Conservation (phyloP, 352 stramenopile species). For the Thraustochytrium sp. region DNA sequence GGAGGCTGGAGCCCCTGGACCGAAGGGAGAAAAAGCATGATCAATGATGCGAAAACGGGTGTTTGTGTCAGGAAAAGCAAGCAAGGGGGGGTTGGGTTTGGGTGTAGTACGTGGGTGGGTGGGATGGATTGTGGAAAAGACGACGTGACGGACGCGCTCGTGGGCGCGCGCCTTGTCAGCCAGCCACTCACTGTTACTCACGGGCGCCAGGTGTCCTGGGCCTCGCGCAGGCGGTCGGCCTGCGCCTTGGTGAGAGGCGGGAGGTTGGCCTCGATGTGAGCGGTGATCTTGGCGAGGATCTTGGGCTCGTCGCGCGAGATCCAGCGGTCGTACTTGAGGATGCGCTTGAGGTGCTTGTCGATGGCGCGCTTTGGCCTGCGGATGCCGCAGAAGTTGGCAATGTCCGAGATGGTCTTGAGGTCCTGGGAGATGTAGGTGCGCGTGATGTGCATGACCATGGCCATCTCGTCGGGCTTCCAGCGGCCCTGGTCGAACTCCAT, state of each 20-base stretch:
- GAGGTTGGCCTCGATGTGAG: not conserved
- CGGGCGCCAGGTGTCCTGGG: not conserved
- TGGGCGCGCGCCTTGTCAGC: no score
- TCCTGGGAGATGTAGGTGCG: not conserved
- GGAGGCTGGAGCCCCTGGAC: no score
- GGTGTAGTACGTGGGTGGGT: no score
- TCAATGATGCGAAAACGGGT: no score
- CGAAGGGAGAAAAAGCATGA: no score
- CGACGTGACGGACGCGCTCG: no score
- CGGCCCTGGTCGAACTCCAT: constrained; percentile 21
- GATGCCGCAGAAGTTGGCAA: constrained; percentile 31
- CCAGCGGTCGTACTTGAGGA: constrained; percentile 37
- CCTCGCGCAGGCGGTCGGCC: not conserved
- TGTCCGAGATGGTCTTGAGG: constrained; percentile 29
- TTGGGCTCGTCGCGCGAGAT: not conserved
- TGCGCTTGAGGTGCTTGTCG: constrained; percentile 37
- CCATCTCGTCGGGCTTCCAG: constrained; percentile 39
- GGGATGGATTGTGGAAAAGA: no score
- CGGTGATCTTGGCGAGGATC: constrained; percentile 4
- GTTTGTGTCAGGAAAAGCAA: no score
- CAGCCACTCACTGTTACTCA: not conserved
- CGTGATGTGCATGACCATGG: constrained; percentile 34
- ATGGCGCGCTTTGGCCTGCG: constrained; percentile 3
- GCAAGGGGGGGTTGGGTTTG: no score
- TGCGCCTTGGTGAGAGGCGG: constrained; percentile 1